Percentiles rank a stretch among this genome's conserved stretches.
Evolutionary conservation across 805 yeast genomes (phyloP).

Genomic region (Zygosaccharomyces rouxii): DNA sequence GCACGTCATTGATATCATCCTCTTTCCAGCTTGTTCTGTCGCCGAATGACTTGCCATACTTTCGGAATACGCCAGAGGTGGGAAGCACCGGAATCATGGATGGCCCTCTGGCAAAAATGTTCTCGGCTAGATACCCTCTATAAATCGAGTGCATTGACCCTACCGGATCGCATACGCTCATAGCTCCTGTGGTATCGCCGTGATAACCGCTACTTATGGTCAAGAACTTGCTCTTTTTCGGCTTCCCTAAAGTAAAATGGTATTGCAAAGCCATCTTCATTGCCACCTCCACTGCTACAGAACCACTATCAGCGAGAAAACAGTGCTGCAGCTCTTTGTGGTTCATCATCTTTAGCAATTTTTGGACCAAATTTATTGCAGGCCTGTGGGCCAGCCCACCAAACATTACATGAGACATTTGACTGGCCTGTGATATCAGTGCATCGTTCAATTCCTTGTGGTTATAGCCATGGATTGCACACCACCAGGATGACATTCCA

Average conservation of each 20-base stretch:
- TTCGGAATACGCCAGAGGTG: conserved; percentile 10
- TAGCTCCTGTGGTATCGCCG: conserved; percentile 40
- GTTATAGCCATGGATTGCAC: conserved; percentile 33
- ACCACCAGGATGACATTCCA: conserved; percentile 37
- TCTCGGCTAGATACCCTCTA: conserved; percentile 30
- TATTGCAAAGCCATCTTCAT: conserved; percentile 38
- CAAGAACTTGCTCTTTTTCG: conserved; percentile 30
- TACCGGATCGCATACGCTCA: conserved; percentile 37
- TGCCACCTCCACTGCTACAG: conserved; percentile 39
- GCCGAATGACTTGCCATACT: conserved; percentile 4
- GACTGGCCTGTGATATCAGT: conserved; percentile 30
- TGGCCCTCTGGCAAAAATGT: conserved; percentile 31
- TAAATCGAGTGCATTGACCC: conserved; percentile 35
- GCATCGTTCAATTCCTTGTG: conserved; percentile 30
- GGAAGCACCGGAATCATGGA: conserved; percentile 15
- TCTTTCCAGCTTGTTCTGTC: conserved; percentile 17
- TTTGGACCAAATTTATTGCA: conserved; percentile 29
- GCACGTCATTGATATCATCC: conserved; percentile 28
- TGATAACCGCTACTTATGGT: conserved; percentile 38
- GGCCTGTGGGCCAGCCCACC: conserved; percentile 32
- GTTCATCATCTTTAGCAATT: conserved; percentile 33
- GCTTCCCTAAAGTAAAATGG: conserved; percentile 22
- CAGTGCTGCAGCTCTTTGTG: conserved; percentile 18
- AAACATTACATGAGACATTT: conserved; percentile 32
- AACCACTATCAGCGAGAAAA: conserved; percentile 29